Evolutionary conservation across 371 early-diverging fungal genomes (phyloP).

Genomic region (Blakeslea trispora): DNA sequence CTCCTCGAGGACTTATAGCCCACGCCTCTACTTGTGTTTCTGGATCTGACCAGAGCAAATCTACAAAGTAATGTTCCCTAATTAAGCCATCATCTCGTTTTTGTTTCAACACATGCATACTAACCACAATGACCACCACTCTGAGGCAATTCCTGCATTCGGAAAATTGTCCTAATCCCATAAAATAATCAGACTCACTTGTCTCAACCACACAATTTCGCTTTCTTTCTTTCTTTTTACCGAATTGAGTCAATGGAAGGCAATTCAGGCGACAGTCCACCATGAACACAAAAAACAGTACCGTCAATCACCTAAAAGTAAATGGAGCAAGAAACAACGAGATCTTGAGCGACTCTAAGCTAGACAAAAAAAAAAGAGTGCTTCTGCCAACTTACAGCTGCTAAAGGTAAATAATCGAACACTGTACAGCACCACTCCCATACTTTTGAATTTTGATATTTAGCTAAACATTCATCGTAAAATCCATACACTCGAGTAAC

Average conservation of each 20-base stretch:
- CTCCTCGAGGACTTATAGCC: conserved; percentile 98
- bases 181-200: too few species aligned
- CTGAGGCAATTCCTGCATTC: conserved; percentile 55
- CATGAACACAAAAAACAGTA: conserved; percentile 97
- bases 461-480: conserved; percentile 90
- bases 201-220: neutral
- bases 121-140: conserved; percentile 54
- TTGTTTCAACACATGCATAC: neutral
- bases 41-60: conserved; percentile 99
- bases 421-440: conserved; percentile 99
- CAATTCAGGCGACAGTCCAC: conserved; percentile 98
- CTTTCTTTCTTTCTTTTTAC: conserved; percentile 17
- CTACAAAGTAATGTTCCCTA: too few species aligned
- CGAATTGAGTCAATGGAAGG: conserved; percentile 54
- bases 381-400: conserved; percentile 93
- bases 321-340: too few species aligned
- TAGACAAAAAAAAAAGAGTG: too few species aligned
- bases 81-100: too few species aligned
- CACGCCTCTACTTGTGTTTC: conserved; percentile 95
- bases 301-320: conserved; percentile 36
- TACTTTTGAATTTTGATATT: conserved; percentile 97
- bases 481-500: conserved; percentile 99
- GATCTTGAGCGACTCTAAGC: too few species aligned
- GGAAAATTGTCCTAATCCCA: conserved; percentile 56
- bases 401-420: conserved; percentile 97